These are phyloP conservation scores for Paramecium octaurelia DNA, from an alignment of 73 alveolate genomes.

Conservation along the genomic window DNA sequence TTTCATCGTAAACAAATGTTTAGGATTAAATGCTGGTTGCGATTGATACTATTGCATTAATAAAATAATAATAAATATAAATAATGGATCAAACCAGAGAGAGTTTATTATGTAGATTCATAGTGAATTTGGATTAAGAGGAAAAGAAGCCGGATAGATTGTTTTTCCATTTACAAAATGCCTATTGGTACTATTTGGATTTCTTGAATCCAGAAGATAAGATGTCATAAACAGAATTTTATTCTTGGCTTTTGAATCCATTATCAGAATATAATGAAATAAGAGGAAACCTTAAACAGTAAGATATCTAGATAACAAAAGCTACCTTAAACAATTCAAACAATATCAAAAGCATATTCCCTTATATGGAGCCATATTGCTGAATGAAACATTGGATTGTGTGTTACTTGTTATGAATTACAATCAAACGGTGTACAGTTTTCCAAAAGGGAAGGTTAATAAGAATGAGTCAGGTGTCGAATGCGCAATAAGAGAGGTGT, in stretches of 20 bases:
- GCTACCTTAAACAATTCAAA: not conserved
- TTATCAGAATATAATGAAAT: not conserved
- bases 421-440: conserved; percentile 51
- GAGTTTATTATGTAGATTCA: conserved; percentile 32
- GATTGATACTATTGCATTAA: not conserved
- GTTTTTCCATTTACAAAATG: conserved; percentile 27
- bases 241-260: not conserved
- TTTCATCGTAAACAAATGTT: conserved; percentile 24
- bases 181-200: conserved; percentile 40
- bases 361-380: conserved; percentile 36
- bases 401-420: conserved; percentile 36
- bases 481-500: conserved; percentile 77
- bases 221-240: not conserved
- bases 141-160: conserved; percentile 9
- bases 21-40: conserved; percentile 8
- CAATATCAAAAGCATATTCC: conserved; percentile 15
- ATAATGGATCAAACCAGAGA: not conserved
- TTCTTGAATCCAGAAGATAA: conserved; percentile 23
- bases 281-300: conserved; percentile 20
- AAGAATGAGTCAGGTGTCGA: conserved; percentile 68
- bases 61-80: not conserved
- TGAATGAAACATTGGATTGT: conserved; percentile 16
- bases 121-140: not conserved
- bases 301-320: not conserved
- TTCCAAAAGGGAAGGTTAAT: conserved; percentile 78